Evolutionary conservation across 192 early-diverging fungal species (phyloP).

Genomic region (Gaertneriomyces sp.): DNA sequence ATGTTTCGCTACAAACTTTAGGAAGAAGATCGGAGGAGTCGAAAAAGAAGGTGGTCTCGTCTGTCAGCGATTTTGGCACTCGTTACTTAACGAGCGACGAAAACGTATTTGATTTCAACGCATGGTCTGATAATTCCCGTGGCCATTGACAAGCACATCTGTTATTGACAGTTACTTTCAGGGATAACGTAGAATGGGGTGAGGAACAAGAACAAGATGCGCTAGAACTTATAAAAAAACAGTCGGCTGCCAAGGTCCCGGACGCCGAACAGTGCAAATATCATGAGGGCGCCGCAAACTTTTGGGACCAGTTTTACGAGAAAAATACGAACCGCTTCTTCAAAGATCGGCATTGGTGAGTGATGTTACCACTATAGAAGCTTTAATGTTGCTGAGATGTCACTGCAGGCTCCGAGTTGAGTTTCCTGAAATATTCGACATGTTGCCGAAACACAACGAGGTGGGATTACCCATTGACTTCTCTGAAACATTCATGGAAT

Average conservation of each 20-base stretch:
- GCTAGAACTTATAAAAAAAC: conserved; percentile 67
- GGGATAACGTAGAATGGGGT: conserved; percentile 93
- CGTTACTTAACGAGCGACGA: conserved; percentile 66
- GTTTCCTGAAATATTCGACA: conserved; percentile 49
- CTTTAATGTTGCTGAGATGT: not conserved
- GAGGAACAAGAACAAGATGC: conserved; percentile 79
- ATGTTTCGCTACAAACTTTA: no score
- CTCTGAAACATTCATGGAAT: conserved; percentile 14
- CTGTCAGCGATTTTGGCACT: conserved; percentile 62
- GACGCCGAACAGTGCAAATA: conserved; percentile 51
- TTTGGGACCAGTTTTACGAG: conserved; percentile 60
- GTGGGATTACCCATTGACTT: conserved; percentile 18
- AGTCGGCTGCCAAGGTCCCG: conserved; percentile 67
- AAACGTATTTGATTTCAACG: conserved; percentile 85
- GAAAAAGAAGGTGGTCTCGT: conserved; percentile 23
- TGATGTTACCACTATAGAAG: not conserved
- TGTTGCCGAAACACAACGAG: conserved; percentile 23
- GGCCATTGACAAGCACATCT: not conserved
- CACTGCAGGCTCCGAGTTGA: conserved; percentile 38
- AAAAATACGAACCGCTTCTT: conserved; percentile 57
- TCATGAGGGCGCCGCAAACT: conserved; percentile 49
- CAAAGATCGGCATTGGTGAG: conserved; percentile 60
- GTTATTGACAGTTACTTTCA: conserved; percentile 25
- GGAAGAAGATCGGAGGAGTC: conserved; percentile 12
- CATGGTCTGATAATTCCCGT: conserved; percentile 64